Conservation (phyloP, 78 protist genomes). For the Neovahlkampfia damariscottae region DNA sequence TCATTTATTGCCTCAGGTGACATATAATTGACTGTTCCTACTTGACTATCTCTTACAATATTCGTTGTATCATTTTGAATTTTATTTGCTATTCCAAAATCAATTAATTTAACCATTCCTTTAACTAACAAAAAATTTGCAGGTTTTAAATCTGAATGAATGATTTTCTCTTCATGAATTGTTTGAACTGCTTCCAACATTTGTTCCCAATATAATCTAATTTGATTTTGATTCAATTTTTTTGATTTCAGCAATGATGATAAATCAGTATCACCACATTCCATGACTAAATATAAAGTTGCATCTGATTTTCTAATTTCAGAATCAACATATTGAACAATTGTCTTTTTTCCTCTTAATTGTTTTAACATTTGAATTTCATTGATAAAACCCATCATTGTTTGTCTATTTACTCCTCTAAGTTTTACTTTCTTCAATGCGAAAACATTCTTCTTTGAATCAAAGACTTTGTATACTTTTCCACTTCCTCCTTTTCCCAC, state of each 20-base stretch:
- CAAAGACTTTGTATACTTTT: conserved; percentile 32
- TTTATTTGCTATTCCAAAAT: conserved; percentile 93
- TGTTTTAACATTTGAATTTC: conserved; percentile 61
- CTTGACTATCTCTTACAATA: conserved; percentile 49
- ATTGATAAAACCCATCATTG: conserved; percentile 37
- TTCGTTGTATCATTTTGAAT: conserved; percentile 52
- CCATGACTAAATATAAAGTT: conserved; percentile 61
- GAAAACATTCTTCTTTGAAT: not conserved
- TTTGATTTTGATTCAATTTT: conserved; percentile 16
- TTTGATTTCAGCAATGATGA: conserved; percentile 10
- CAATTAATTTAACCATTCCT: conserved; percentile 85
- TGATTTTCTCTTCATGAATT: conserved; percentile 72
- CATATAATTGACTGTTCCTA: conserved; percentile 94
- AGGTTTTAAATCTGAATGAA: conserved; percentile 91
- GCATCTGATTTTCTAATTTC: conserved; percentile 27
- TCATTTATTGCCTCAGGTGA: conserved; percentile 84
- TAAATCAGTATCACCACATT: conserved; percentile 77
- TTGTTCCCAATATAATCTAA: conserved; percentile 69
- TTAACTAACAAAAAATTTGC: conserved; percentile 84
- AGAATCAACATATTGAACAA: conserved; percentile 51
- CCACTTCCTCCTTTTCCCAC: not conserved
- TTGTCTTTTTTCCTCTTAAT: conserved; percentile 15
- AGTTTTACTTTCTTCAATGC: conserved; percentile 47
- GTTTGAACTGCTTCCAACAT: conserved; percentile 69
- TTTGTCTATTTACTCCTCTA: conserved; percentile 9